Evolutionary conservation across 257 asterid species (phyloP), one percentile per base, ranked within the genome.

Genomic region (Hygrophila difformis): DNA sequence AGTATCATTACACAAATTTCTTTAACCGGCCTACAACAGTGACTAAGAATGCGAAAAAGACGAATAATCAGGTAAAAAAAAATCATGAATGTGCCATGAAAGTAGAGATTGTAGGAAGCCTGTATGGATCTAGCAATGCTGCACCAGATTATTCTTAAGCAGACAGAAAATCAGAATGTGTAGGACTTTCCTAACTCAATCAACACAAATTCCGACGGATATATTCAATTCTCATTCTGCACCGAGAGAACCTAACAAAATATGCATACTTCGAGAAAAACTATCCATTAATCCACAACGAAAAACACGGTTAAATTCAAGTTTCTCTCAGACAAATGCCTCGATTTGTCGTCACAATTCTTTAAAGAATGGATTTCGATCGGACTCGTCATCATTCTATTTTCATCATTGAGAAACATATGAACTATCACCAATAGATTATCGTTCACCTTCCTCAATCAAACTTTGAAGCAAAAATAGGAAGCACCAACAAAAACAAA

Each of bases 271-370:
- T 13, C n/a, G 9, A 28, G 14, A 0, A 12, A 35, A 34, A 13
- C 2, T 11, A 23, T 22, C 2, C 13, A 17, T 17, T 1, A 14
- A 19, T 9, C 20, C 18, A 49, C 18, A 28, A 14, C 18, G 44
- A 34, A 44, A 5, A 26, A 26, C 4, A 3, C 31, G 8, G 8
- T 5, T 8, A 26, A 26, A 26, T n/a, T n/a, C n/a, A 2, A 15
- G 62, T 56, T 78, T 51, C 88, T 76, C 84, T 76, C 86, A 79
- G 93, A 79, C 88, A 82, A 86, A 86, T 79, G 94, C 93, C 93
- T 86, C 93, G 84, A 57, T 61, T 48, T 50, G 85, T 76, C 92
- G 55, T 73, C 93, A 85, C 60, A 62, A 60, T 60, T 68, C 47
- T 36, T 34, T 38, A 42, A 55, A 71, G 87, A 86, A 82, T 82